A percentile compares a stretch with the other conserved stretches of the same genome.
Evolutionary conservation across 2,329 filamentous ascomycete genomes (phyloP).

Genomic region (Epicoccum sorghinum): DNA sequence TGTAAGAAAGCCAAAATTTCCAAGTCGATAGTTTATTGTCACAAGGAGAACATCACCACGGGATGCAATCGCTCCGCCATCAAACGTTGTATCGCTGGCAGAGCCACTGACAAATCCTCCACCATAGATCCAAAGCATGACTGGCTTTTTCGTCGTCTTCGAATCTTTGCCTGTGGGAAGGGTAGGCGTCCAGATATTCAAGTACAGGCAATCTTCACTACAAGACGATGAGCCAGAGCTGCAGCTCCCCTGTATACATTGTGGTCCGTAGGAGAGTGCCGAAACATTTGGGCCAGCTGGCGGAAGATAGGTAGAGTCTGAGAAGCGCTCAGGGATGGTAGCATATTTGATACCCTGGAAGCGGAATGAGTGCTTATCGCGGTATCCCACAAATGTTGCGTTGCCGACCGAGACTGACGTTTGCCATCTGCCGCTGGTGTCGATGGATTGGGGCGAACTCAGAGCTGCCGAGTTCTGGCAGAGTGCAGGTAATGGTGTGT

Average conservation of each 20-base stretch:
- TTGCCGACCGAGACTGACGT: slow-evolving; percentile 27
- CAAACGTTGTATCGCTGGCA: slow-evolving; percentile 53
- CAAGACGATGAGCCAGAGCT: slow-evolving; percentile 20
- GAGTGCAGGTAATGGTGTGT: slow-evolving; percentile 27
- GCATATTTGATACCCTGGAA: slow-evolving; percentile 60
- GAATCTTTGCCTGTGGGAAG: slow-evolving; percentile 37
- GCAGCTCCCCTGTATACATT: slow-evolving; percentile 50
- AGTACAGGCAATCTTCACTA: slow-evolving; percentile 56
- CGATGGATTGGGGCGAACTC: neutral
- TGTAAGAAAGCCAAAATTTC: slow-evolving; percentile 44
- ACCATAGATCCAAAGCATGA: slow-evolving; percentile 57
- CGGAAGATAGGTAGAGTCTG: slow-evolving; percentile 51
- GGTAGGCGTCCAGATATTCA: slow-evolving; percentile 49
- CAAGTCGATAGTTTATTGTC: slow-evolving; percentile 52
- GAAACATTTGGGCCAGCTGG: slow-evolving; percentile 42
- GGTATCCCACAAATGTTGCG: slow-evolving; percentile 44
- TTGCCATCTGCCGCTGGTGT: slow-evolving; percentile 18
- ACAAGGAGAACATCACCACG: slow-evolving; percentile 55
- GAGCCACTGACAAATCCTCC: slow-evolving; percentile 52
- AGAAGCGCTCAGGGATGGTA: slow-evolving; percentile 53
- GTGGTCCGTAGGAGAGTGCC: slow-evolving; percentile 40
- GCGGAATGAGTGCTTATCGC: slow-evolving; percentile 56
- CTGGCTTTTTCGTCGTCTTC: slow-evolving; percentile 46
- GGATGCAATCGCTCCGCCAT: slow-evolving; percentile 55
- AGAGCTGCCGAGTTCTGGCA: slow-evolving; percentile 32